These are phyloP conservation scores for Daldinia sp. DNA, from an alignment of 2,329 filamentous ascomycete species.

Conservation along the genomic window DNA sequence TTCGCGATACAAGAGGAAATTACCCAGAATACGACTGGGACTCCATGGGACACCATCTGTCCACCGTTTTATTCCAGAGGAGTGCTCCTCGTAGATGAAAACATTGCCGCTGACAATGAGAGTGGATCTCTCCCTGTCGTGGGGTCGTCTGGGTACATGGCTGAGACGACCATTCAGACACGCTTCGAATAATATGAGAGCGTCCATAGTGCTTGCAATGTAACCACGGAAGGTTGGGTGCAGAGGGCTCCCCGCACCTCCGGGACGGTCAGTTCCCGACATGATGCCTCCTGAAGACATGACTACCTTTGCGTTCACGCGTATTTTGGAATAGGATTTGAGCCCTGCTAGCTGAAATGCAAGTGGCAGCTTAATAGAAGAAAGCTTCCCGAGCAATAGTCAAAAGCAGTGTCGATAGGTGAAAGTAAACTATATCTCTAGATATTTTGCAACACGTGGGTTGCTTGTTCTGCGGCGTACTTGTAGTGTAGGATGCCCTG, in stretches of 20 bases:
- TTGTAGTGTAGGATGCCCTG: constrained; percentile 12
- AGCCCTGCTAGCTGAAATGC: constrained; percentile 25
- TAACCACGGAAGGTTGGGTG: constrained; percentile 76
- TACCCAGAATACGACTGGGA: constrained; percentile 85
- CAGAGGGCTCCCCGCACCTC: constrained; percentile 55
- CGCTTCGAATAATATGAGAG: constrained; percentile 83
- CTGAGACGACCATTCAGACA: constrained; percentile 76
- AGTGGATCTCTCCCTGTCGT: constrained; percentile 82
- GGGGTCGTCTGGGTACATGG: constrained; percentile 85
- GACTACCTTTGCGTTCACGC: neutral
- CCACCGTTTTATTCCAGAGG: constrained; percentile 93
- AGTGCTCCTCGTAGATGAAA: constrained; percentile 92
- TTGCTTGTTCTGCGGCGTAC: constrained; percentile 9
- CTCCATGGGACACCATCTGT: constrained; percentile 94
- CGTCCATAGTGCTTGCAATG: constrained; percentile 78
- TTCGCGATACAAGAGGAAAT: constrained; percentile 88
- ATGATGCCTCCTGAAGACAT: constrained; percentile 45
- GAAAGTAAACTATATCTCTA: constrained; percentile 40
- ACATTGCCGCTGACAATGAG: constrained; percentile 87
- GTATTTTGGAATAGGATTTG: constrained; percentile 22
- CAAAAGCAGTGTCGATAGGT: constrained; percentile 25
- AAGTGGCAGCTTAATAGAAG: constrained; percentile 32
- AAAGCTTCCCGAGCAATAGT: constrained; percentile 31
- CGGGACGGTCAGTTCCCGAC: constrained; percentile 43
- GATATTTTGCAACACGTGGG: constrained; percentile 24